Percentiles rank a stretch among this genome's conserved stretches.
Evolutionary conservation across 768 basidiomycete species (phyloP).

Genomic region (Tylopilus felleus): DNA sequence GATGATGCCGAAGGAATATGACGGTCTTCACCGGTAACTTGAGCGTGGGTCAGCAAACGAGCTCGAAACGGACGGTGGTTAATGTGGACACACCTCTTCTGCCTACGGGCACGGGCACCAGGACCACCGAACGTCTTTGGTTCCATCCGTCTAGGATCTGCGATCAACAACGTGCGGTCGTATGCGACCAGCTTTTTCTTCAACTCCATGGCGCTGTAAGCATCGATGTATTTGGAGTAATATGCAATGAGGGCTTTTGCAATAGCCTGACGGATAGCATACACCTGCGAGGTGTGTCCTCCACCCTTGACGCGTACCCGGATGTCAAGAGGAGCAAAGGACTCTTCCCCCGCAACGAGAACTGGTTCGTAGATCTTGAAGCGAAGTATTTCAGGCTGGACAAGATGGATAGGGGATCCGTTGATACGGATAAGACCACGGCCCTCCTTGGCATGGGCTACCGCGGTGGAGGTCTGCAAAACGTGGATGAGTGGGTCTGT

Average conservation of each 20-base stretch:
- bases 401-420: slow-evolving; percentile 92
- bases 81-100: slow-evolving; percentile 69
- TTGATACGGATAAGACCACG: slow-evolving; percentile 96
- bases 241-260: slow-evolving; percentile 97
- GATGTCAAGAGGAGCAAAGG: slow-evolving; percentile 86
- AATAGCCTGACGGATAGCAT: slow-evolving; percentile 98
- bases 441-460: slow-evolving; percentile 95
- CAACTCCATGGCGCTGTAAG: slow-evolving; percentile 93
- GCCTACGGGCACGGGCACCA: slow-evolving; percentile 97
- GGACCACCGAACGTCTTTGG: slow-evolving; percentile 99
- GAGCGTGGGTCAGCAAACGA: slow-evolving; percentile 17
- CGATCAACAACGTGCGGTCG: slow-evolving; percentile 86
- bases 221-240: slow-evolving; percentile 98
- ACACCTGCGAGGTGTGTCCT: slow-evolving; percentile 98
- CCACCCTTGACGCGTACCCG: slow-evolving; percentile 98
- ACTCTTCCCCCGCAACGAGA: slow-evolving; percentile 88
- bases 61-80: not conserved
- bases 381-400: slow-evolving; percentile 93
- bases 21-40: slow-evolving; percentile 62
- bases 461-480: slow-evolving; percentile 90
- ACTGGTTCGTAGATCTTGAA: slow-evolving; percentile 98
- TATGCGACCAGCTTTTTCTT: slow-evolving; percentile 98
- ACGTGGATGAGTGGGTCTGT: slow-evolving; percentile 1
- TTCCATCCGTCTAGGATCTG: slow-evolving; percentile 96
- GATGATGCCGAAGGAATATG: slow-evolving; percentile 40